Evolutionary conservation across 1,139 yeast species (phyloP).

Genomic region (Debaryomyces subglobosus): DNA sequence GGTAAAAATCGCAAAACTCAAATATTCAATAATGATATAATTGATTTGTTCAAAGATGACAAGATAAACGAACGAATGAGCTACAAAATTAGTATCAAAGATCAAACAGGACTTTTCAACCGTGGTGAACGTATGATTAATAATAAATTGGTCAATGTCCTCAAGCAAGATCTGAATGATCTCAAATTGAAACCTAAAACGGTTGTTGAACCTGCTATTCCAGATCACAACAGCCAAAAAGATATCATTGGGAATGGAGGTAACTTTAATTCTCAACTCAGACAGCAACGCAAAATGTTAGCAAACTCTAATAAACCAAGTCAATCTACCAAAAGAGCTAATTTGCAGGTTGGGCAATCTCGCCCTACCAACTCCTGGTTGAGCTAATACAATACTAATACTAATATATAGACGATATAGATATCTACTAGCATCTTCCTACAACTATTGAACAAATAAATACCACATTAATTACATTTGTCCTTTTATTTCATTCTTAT

Average conservation of each 20-base stretch:
- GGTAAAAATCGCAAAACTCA: slow-evolving; percentile 66
- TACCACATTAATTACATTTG: not conserved
- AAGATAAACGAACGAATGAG: slow-evolving; percentile 53
- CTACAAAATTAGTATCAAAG: slow-evolving; percentile 53
- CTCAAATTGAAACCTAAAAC: slow-evolving; percentile 32
- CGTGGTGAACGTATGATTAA: slow-evolving; percentile 29
- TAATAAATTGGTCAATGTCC: slow-evolving; percentile 23
- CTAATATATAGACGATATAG: slow-evolving; percentile 3
- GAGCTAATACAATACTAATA: not conserved
- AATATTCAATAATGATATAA: slow-evolving; percentile 63
- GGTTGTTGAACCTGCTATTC: slow-evolving; percentile 18
- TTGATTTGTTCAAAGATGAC: slow-evolving; percentile 68
- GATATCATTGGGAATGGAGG: slow-evolving; percentile 29
- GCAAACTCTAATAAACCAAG: slow-evolving; percentile 20
- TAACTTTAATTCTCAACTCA: slow-evolving; percentile 28
- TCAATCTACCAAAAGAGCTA: slow-evolving; percentile 30
- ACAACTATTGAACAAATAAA: not conserved
- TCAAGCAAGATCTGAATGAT: slow-evolving; percentile 33
- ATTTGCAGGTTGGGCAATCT: slow-evolving; percentile 27
- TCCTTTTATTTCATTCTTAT: not conserved
- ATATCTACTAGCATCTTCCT: not conserved
- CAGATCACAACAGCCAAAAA: slow-evolving; percentile 2
- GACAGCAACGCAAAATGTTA: slow-evolving; percentile 29
- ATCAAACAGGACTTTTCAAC: slow-evolving; percentile 60
- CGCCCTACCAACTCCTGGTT: slow-evolving; percentile 28